A percentile compares a stretch with the other conserved stretches of the same genome.
Evolutionary conservation across 306 rosid genomes (phyloP).

Genomic region (Corylus heterophylla): DNA sequence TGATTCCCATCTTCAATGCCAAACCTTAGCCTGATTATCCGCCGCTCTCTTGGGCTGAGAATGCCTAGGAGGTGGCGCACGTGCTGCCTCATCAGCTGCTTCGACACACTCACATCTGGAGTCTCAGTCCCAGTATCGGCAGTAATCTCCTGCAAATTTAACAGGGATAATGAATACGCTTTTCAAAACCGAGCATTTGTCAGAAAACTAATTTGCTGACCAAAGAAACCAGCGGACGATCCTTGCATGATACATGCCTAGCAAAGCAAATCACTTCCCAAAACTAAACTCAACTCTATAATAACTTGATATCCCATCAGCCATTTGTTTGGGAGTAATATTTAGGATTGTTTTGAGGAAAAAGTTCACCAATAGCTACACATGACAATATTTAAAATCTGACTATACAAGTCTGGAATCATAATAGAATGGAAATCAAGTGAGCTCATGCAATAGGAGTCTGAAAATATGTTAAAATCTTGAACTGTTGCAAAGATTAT

Average conservation of each 20-base stretch:
- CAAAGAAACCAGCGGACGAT: neutral
- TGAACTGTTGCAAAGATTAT: neutral
- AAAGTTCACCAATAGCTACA: neutral
- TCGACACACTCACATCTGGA: slow-evolving; percentile 60
- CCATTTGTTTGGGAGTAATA: neutral
- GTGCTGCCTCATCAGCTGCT: slow-evolving; percentile 81
- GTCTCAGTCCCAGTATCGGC: slow-evolving; percentile 66
- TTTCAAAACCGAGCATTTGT: neutral
- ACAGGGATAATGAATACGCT: slow-evolving; percentile 2
- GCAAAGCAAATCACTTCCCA: neutral
- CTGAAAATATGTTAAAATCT: neutral
- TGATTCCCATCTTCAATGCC: slow-evolving; percentile 74
- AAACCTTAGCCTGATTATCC: slow-evolving; percentile 69
- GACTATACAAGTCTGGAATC: neutral
- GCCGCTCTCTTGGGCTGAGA: slow-evolving; percentile 67
- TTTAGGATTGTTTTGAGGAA: neutral
- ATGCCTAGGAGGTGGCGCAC: slow-evolving; percentile 54
- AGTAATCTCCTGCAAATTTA: slow-evolving; percentile 72
- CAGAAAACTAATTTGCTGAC: neutral
- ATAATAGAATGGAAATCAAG: neutral
- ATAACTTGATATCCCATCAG: neutral
- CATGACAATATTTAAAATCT: neutral
- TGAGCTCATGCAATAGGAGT: neutral
- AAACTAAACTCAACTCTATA: neutral
- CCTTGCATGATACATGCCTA: neutral